Evolutionary conservation across 192 early-diverging fungal genomes (phyloP), one percentile per base, ranked within the genome.

Genomic region (Spinellus fusiger): DNA sequence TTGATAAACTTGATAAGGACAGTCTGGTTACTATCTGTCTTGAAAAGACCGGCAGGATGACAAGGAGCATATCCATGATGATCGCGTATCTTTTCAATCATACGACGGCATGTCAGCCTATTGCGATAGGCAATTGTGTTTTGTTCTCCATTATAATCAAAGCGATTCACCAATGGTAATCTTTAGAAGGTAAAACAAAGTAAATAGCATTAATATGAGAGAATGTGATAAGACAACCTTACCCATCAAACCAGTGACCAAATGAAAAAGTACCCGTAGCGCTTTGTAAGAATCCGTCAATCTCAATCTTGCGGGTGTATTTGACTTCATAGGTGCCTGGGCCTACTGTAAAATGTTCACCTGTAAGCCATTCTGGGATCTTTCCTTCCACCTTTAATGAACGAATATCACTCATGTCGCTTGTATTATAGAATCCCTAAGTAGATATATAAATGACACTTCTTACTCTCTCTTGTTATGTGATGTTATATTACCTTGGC

Each of bases 231-330:
- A 47, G 12, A 37, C 13, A 44, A 33, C 13, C 73, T 68, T 71
- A 84, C 82, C 73, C 79, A 62, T 91, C 89, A 74, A 91, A 84
- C 74, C 87, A 82, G 66, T 89, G 84, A 4, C 86, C 89, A 57
- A 86, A 86, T 1, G 76, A 73, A 55, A 85, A 91, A 13, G 72
- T 76, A n/a, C 73, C 68, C 12, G 86, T 87, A 8, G 79, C 83
- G 56, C 81, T 82, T 73, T 88, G 82, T n/a, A 78, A 69, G 54
- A 84, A 77, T 13, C 82, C 78, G 56, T 84, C 74, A 46, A 70
- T 62, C 37, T 75, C 72, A 13, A 81, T 75, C 73, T 79, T 84
- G 34, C 82, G 81, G 20, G 79, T 78, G 48, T 87, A 89, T 48
- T 74, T 82, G 52, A 89, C 67, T 47, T 88, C 89, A 49, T 83